Conservation (phyloP, 345 rosid species). For the Ailanthus altissimus region DNA sequence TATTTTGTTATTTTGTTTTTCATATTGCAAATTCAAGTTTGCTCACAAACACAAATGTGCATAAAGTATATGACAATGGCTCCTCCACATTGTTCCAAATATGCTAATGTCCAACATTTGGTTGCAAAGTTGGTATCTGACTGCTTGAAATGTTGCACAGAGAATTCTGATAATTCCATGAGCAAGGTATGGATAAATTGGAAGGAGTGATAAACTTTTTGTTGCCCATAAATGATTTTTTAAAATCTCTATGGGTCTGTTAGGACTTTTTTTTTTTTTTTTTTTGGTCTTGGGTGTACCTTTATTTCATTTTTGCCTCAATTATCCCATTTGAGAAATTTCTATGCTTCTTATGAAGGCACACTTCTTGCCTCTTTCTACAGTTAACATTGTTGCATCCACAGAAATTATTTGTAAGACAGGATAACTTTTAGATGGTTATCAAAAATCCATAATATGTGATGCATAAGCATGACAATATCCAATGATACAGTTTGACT, state of each 20-base stretch:
- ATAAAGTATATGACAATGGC: neutral
- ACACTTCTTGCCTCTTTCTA: neutral
- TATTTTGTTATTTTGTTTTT: no score
- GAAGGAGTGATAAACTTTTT: slow-evolving; percentile 1
- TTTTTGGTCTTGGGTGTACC: neutral
- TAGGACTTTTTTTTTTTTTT: neutral
- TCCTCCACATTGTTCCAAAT: neutral
- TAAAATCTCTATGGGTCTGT: neutral
- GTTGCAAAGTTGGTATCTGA: slow-evolving; percentile 87
- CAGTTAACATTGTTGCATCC: neutral
- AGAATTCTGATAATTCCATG: slow-evolving; percentile 84
- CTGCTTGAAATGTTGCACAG: slow-evolving; percentile 93
- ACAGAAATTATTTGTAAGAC: no score
- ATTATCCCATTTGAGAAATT: neutral
- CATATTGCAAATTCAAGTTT: neutral
- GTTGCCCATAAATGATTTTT: neutral
- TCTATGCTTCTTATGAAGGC: neutral
- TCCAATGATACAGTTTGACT: neutral
- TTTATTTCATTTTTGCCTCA: neutral
- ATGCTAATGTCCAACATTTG: slow-evolving; percentile 26
- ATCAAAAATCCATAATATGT: neutral
- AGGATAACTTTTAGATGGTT: neutral
- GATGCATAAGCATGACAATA: neutral
- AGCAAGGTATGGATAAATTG: slow-evolving; percentile 61
- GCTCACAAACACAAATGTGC: neutral